Evolutionary conservation across 1,284 basidiomycete genomes (phyloP), one percentile per base, ranked within the genome.

Genomic region (Malassezia pachydermatis): DNA sequence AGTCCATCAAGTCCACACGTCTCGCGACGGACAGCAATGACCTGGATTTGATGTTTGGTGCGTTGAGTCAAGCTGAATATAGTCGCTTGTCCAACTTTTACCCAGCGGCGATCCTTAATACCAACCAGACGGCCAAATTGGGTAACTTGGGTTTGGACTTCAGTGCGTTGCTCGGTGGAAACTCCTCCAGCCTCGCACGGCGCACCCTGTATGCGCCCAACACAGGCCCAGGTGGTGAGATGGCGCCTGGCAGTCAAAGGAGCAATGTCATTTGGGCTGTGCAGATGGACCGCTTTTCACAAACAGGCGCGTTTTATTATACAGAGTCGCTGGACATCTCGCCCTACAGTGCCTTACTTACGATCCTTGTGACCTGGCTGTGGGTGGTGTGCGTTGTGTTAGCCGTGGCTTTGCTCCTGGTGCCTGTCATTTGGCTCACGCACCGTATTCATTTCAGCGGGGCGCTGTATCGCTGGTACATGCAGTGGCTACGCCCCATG

Each of bases 1-100:
- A 73, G 25, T 81, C 84, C 22, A 90, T 96, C 67, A 79, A 84
- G 65, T 76, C 76, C 51, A 84, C 92, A 79, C 81, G 90, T 17
- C 76, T 79, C 54, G 76, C 78, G 41, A 94, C 89, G 0, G 89
- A 88, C 9, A 88, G 86, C 2, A 75, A 77, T 40, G 75, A 88
- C 50, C 14, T 42, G 16, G 44, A 54, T 24, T 51, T 62, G 34
- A 43, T 45, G 17, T 63, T 65, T 42, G 60, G 59, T 28, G 28
- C 43, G 13, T 42, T 55, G 14, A 39, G 62, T 19, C 20, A 55
- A 29, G 62, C 67, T 9, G 46, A 67, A 44, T 49, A 46, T 36
- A 40, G 34, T 16, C 49, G 49, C 27, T 27, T 46, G 10, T 38
- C 49, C 13, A 51, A 51, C 45, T 39, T 41, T 27, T 51, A 41